Percentiles rank a stretch among this genome's conserved stretches.
These are phyloP conservation scores for Boletus vinaceobasis DNA, from an alignment of 768 basidiomycete species.

Conservation along the genomic window DNA sequence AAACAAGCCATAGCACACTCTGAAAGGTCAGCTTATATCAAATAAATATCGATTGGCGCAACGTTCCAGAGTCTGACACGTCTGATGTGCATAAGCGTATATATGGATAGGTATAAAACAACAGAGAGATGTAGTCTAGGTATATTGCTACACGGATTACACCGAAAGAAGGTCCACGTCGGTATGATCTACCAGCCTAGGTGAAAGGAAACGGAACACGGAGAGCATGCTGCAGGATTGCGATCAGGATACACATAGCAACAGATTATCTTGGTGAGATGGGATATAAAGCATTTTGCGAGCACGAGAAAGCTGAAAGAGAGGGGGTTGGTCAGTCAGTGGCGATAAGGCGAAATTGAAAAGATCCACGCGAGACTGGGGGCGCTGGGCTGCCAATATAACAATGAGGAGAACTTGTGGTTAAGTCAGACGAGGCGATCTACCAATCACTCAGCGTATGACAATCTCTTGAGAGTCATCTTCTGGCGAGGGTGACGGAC, in stretches of 20 bases:
- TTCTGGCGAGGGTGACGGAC: slow-evolving; percentile 42
- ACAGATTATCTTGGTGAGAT: background rate
- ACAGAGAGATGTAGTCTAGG: slow-evolving; percentile 9
- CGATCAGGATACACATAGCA: slow-evolving; percentile 1
- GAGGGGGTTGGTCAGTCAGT: slow-evolving; percentile 8
- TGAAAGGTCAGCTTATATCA: no score
- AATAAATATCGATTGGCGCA: no score
- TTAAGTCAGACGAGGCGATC: slow-evolving; percentile 12
- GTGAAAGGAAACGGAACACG: background rate
- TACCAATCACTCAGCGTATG: slow-evolving; percentile 41
- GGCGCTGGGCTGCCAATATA: background rate
- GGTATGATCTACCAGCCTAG: background rate
- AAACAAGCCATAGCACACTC: no score
- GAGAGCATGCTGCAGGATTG: background rate
- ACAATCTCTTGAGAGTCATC: slow-evolving; percentile 46
- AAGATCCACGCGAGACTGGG: slow-evolving; percentile 5
- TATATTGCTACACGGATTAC: slow-evolving; percentile 8
- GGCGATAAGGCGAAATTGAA: background rate
- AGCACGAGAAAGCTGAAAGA: slow-evolving; percentile 6
- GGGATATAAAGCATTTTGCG: background rate
- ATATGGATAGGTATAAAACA: slow-evolving; percentile 10
- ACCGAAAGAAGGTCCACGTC: slow-evolving; percentile 3
- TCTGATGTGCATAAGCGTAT: no score
- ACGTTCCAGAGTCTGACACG: no score
- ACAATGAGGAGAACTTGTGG: slow-evolving; percentile 4